Evolutionary conservation across 345 rosid genomes (phyloP), one percentile per base, ranked within the genome.

Genomic region (Kandelia obovata): DNA sequence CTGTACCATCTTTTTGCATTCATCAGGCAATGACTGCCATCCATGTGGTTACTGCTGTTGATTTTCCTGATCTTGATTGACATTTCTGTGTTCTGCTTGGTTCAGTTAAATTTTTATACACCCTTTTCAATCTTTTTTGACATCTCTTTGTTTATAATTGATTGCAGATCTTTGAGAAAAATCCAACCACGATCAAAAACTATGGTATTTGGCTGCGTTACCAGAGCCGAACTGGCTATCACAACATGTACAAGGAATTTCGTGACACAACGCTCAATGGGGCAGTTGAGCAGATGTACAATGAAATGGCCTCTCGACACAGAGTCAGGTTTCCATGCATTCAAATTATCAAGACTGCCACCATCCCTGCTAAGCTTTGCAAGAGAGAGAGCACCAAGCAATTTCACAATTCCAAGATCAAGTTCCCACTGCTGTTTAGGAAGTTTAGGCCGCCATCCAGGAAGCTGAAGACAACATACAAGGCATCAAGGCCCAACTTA

Each of bases 211-310:
- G 91, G 91, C 66, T 84, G 26, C 75, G 85, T 7, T 86, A 86
- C 71, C 87, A 84, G 66, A 86, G 91, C n/a, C 78, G 91, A 34
- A 86, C 87, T 0, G 85, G 87, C 28, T 86, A 86, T 68, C 93
- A 88, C 74, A 86, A 88, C 64, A 86, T 88, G 90, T 86, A 88
- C 79, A 86, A 88, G 83, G 88, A 86, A 61, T 86, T 55, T 66
- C 74, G 85, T 5, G 91, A 84, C 75, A 83, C 86, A 0, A 82
- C 88, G 5, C 63, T 86, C 32, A 84, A 86, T 49, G 91, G 88
- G 25, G 88, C 80, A 5, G 87, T 86, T 15, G 91, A 86, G 61
- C 88, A 86, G 35, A 86, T 86, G 87, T 84, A 84, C 84, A 83
- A 56, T 0, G 87, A 86, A 75, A 84, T 86, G 91, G 88, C 88